Base-by-base conservation (phyloP, 2,329 filamentous ascomycete genomes). In the Fusarium irregulare region DNA sequence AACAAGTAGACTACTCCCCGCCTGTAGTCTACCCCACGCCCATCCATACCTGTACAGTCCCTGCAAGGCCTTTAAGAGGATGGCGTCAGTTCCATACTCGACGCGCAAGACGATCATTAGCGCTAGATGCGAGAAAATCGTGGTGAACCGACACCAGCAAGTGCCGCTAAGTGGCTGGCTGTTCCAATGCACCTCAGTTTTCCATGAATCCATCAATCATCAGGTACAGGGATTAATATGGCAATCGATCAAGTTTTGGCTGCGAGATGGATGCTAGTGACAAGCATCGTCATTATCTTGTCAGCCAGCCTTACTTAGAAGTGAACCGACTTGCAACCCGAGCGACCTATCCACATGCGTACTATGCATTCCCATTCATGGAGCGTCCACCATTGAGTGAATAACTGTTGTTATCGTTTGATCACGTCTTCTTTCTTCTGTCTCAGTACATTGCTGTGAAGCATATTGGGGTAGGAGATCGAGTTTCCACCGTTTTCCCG, bases 61-160 rank as follows among this genome's bases (percentile, higher is more conserved):
- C 25, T 60, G 60, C 41, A 56, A 68, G 54, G 54, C 50, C 25
- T 58, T 62, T 30, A 42, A 48, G 45, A 46, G 37, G 63, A 70
- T 71, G 67, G 63, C 68, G 63, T 70, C 67, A 70, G 49, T 40
- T 28, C 34, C n/a, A 42, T 27, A n/a, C 34, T 25, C 49, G 37
- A 37, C 40, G 50, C 46, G 54, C 42, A 37, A 48, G 23, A 51
- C 50, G 20, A 50, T 51, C 16, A 16, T 48, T 71, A 66, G 64
- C 64, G 64, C 64, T 55, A 27, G 25, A 53, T 40, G 34, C 46
- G 41, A 41, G 59, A 51, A 41, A 65, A 65, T 68, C 45, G 28
- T 56, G 23, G 46, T 56, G 46, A 55, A 10, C 63, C 47, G 44
- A 51, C 55, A 60, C 55, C 55, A 28, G 34, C 49, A 28, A 42